Percentiles rank a stretch among this genome's conserved stretches.
phyloP scores from a whole-genome alignment of 495 filamentous ascomycete species.

The Penicillium pancosmium region DNA sequence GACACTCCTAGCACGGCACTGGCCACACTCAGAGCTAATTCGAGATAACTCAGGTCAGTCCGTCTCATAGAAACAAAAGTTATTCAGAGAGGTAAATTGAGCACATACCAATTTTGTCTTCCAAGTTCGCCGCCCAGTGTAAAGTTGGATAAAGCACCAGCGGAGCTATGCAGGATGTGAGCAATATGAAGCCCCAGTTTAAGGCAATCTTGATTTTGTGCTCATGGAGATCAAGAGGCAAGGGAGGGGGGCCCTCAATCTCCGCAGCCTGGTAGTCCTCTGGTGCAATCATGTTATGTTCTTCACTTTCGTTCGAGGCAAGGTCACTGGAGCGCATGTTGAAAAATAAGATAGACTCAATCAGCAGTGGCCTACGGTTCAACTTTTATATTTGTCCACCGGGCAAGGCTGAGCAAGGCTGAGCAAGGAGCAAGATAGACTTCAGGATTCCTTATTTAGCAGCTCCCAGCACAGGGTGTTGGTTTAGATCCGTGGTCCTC shows the following conservation, averaged over 20 bases:
- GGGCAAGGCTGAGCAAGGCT: no score
- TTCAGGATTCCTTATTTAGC: no score
- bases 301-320: neutral
- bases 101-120: conserved; percentile 7
- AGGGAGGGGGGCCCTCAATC: conserved; percentile 10
- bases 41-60: neutral
- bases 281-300: conserved; percentile 1
- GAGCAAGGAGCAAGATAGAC: no score
- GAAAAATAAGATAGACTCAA: neutral
- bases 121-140: conserved; percentile 11
- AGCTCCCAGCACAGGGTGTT: no score
- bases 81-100: neutral
- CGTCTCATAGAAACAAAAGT: neutral
- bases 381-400: neutral
- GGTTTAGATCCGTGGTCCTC: no score
- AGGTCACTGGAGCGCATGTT: neutral
- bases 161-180: conserved; percentile 16
- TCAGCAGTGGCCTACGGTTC: neutral
- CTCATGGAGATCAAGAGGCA: conserved; percentile 15
- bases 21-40: conserved; percentile 14
- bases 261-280: conserved; percentile 3
- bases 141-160: conserved; percentile 15
- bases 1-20: conserved; percentile 14
- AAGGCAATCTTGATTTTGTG: conserved; percentile 12
- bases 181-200: conserved; percentile 9